Evolutionary conservation across 495 filamentous ascomycete genomes (phyloP).

Genomic region (Daldinia decipiens): DNA sequence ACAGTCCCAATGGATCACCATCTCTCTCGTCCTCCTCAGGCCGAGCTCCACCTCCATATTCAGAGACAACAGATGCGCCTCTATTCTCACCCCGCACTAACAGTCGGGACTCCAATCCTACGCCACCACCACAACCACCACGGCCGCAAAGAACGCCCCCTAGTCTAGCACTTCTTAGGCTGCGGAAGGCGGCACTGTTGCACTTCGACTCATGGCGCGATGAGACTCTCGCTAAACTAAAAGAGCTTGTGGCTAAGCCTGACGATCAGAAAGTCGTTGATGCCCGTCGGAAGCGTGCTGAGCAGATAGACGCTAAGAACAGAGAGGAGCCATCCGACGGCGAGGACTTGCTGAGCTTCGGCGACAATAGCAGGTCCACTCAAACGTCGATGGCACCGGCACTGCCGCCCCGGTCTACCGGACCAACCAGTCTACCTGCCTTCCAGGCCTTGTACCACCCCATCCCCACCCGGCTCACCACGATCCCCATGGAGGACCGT

Average conservation of each 20-base stretch:
- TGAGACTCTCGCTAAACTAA: constrained; percentile 50
- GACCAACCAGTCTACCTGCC: constrained; percentile 31
- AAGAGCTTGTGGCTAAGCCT: constrained; percentile 49
- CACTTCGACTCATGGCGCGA: constrained; percentile 57
- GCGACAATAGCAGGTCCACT: constrained; percentile 19
- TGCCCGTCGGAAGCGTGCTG: constrained; percentile 50
- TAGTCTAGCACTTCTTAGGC: constrained; percentile 46
- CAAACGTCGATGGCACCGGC: not conserved
- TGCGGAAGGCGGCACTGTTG: constrained; percentile 50
- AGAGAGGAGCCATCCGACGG: constrained; percentile 25
- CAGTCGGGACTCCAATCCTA: not conserved
- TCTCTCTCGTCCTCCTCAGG: constrained; percentile 8
- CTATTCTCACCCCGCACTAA: constrained; percentile 16
- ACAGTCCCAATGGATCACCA: constrained; percentile 23
- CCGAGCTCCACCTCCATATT: constrained; percentile 24
- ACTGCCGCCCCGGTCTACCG: constrained; percentile 30
- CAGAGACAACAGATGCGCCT: constrained; percentile 18
- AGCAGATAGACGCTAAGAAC: constrained; percentile 28
- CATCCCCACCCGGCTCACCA: constrained; percentile 56
- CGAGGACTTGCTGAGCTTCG: constrained; percentile 49
- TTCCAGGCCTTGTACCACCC: constrained; percentile 57
- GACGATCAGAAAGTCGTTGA: constrained; percentile 53
- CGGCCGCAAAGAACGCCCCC: constrained; percentile 22
- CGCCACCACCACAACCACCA: constrained; percentile 5
- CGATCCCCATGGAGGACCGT: constrained; percentile 54